A percentile compares a stretch with the other conserved stretches of the same genome.
Conservation (phyloP, 257 asterid species). For the Thymus quinquecostatus region DNA sequence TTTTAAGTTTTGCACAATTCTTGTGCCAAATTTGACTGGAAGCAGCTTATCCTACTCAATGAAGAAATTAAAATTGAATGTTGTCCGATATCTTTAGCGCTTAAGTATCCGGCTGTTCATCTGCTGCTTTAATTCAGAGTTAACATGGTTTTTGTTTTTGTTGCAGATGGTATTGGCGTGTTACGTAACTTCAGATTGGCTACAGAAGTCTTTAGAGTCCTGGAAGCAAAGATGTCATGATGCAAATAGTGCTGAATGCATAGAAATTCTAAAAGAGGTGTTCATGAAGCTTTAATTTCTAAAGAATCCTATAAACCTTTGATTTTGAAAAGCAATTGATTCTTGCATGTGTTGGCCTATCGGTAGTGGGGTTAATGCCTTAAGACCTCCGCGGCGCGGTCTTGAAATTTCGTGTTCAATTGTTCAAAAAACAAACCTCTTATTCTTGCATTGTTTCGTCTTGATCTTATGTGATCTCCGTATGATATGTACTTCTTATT, state of each 20-base stretch:
- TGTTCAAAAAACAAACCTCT: neutral
- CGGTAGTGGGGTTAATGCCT: too few species aligned
- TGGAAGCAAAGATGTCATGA: conserved; percentile 80
- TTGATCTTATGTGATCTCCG: conserved; percentile 14
- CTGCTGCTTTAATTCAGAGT: conserved; percentile 21
- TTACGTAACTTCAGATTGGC: conserved; percentile 67
- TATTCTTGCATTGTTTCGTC: conserved; percentile 17
- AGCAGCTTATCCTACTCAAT: neutral
- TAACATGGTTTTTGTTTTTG: conserved; percentile 31
- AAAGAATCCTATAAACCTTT: neutral
- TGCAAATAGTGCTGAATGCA: conserved; percentile 77
- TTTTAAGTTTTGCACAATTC: neutral
- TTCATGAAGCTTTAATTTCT: conserved; percentile 15
- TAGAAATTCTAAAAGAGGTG: conserved; percentile 93
- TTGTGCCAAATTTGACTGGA: neutral
- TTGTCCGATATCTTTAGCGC: neutral
- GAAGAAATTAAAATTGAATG: neutral
- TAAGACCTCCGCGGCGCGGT: too few species aligned
- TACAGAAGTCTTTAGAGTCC: conserved; percentile 53
- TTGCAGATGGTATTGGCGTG: conserved; percentile 77
- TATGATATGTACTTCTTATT: neutral
- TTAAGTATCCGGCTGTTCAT: conserved; percentile 10
- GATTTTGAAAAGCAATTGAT: conserved; percentile 25
- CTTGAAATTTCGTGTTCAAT: neutral
- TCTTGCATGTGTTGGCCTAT: conserved; percentile 3